Evolutionary conservation across 139 green algal genomes (phyloP), one percentile per base, ranked within the genome.

Genomic region (Chlamydomonas sp.): DNA sequence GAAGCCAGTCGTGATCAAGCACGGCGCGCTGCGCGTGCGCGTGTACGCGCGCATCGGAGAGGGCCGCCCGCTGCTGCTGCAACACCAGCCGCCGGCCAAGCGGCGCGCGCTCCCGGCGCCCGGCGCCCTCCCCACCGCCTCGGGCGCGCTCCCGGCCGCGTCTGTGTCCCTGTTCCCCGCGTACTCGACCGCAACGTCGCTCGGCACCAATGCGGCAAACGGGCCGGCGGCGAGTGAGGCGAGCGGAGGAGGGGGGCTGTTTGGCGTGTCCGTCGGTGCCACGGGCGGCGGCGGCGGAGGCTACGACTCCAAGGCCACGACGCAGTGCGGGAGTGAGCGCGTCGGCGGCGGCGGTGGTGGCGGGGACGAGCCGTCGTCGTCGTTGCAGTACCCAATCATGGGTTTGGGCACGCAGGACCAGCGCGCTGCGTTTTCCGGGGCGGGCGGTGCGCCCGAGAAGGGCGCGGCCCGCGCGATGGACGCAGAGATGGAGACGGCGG

Each of bases 1-100:
- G 79, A 75, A 65, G 48, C 65, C 83, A 26, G 34, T 96, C 0
- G 48, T 88, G 1, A 74, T 96, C 43, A 68, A 70, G 73, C 90
- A 96, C 48, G 71, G 82, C 39, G 43, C 64, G 35, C 85, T 89
- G 63, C 60, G 67, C 30, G 79, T 89, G 62, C 81, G 89, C 31
- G 58, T 83, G 8, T 95, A 96, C 73, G 80, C 83, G 57, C 73
- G 81, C 34, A 73, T 83, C 13, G 81, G 72, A 3, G 37, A 65
- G 5, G 70, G 70, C 33, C 64, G 72, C 4, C 33, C 64, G 30
- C 57, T 26, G 39, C 69, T 37, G 20, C 58, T 58, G 39, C 39
- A 50, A 8, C 13, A n/a, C 13, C 39, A 50, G 39, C 39, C 39
- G 39, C 39, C 39, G 39, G 13, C 10, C 39, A 50, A 50, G 39